These are phyloP conservation scores for Penicillium vulpinum DNA, from an alignment of 2,329 filamentous ascomycete species.

Conservation along the genomic window DNA sequence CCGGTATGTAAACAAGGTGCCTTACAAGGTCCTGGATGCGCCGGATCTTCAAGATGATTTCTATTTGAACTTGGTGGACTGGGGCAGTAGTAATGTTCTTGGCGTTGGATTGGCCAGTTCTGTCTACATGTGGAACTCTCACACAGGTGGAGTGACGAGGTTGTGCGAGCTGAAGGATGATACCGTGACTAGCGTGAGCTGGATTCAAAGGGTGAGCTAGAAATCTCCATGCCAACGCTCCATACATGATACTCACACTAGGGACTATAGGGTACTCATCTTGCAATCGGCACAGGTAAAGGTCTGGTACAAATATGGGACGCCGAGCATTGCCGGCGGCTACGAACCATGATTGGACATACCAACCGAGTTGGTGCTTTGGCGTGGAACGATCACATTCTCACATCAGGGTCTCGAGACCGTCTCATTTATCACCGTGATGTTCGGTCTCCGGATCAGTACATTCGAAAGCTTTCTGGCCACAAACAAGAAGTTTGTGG, in stretches of 20 bases:
- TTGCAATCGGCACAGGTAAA: slow-evolving; percentile 92
- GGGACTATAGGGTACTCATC: slow-evolving; percentile 69
- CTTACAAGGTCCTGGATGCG: slow-evolving; percentile 95
- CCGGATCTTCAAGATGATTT: slow-evolving; percentile 96
- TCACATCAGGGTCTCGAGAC: slow-evolving; percentile 92
- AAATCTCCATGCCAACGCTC: neutral
- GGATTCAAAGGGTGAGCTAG: slow-evolving; percentile 77
- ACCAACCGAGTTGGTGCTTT: slow-evolving; percentile 88
- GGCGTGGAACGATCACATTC: slow-evolving; percentile 97
- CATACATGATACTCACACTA: slow-evolving; percentile 7
- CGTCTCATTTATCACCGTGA: slow-evolving; percentile 93
- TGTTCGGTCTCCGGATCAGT: slow-evolving; percentile 88
- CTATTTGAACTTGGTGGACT: slow-evolving; percentile 95
- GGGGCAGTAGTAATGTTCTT: slow-evolving; percentile 92
- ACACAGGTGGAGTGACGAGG: slow-evolving; percentile 86
- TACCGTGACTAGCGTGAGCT: slow-evolving; percentile 92
- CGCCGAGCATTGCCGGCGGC: slow-evolving; percentile 76
- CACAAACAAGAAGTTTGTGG: slow-evolving; percentile 99
- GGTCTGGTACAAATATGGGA: slow-evolving; percentile 98
- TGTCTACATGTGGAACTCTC: slow-evolving; percentile 98
- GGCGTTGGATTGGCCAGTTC: slow-evolving; percentile 89
- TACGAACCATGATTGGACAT: slow-evolving; percentile 96
- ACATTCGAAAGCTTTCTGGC: slow-evolving; percentile 79
- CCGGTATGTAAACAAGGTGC: slow-evolving; percentile 89
- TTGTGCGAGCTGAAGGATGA: slow-evolving; percentile 91